These are phyloP conservation scores for Lumnitzera littorea DNA, from an alignment of 345 rosid species.

Conservation along the genomic window DNA sequence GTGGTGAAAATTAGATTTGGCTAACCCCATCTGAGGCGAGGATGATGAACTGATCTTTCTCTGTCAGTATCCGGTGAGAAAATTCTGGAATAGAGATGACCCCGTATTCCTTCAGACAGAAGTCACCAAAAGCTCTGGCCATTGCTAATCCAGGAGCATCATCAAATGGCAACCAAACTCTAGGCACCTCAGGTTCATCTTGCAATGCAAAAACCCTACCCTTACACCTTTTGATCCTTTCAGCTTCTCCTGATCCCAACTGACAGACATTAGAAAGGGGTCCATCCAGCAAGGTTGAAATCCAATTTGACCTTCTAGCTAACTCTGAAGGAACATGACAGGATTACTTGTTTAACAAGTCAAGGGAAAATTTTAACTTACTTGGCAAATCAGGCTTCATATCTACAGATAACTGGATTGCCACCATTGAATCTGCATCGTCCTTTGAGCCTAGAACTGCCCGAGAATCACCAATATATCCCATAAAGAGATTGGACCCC, in stretches of 20 bases:
- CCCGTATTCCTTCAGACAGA: constrained; percentile 97
- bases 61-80: constrained; percentile 77
- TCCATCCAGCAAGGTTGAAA: too few relatives aligned
- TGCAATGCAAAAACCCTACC: constrained; percentile 96
- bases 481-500: constrained; percentile 94
- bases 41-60: constrained; percentile 86
- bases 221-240: constrained; percentile 90
- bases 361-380: constrained; percentile 21
- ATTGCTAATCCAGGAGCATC: constrained; percentile 99
- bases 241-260: constrained; percentile 70
- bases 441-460: constrained; percentile 93
- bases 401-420: constrained; percentile 91
- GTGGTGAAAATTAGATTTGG: background rate
- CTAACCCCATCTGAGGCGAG: constrained; percentile 98
- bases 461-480: constrained; percentile 96
- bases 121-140: constrained; percentile 99
- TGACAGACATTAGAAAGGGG: too few relatives aligned
- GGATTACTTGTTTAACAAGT: background rate
- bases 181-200: constrained; percentile 97
- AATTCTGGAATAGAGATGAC: constrained; percentile 93
- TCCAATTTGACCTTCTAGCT: too few relatives aligned
- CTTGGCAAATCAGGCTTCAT: constrained; percentile 98
- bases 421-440: constrained; percentile 63
- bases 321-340: background rate
- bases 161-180: constrained; percentile 99